A percentile compares a stretch with the other conserved stretches of the same genome.
These are phyloP conservation scores for Penicillium sp. DNA, from an alignment of 2,329 filamentous ascomycete genomes.

Conservation along the genomic window DNA sequence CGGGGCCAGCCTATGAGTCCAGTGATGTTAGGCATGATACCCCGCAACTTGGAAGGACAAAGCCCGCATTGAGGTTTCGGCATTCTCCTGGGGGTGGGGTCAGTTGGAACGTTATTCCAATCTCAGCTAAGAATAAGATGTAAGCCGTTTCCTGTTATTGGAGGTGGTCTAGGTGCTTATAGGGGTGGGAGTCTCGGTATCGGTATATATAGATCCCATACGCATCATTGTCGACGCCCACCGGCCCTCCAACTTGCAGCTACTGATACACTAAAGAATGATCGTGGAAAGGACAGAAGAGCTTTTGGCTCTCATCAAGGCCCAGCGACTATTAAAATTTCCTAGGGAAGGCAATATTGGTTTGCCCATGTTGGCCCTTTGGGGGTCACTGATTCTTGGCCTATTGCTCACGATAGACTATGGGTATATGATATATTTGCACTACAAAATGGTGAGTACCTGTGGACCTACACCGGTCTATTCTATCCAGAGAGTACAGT, in stretches of 20 bases:
- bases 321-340: not conserved
- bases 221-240: not conserved
- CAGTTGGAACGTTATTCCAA: not conserved
- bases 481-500: not conserved
- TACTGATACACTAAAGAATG: not conserved
- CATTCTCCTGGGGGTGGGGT: not conserved
- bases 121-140: not conserved
- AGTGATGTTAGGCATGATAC: not conserved
- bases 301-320: slow-evolving; percentile 1
- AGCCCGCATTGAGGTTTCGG: not conserved
- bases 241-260: not conserved
- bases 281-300: slow-evolving; percentile 3
- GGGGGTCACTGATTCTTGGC: not conserved
- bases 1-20: no score
- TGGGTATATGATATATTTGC: slow-evolving; percentile 25
- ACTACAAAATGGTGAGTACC: slow-evolving; percentile 26
- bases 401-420: slow-evolving; percentile 21
- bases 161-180: not conserved
- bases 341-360: not conserved
- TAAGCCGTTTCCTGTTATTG: not conserved
- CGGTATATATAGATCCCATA: not conserved
- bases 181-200: not conserved
- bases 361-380: not conserved
- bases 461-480: slow-evolving; percentile 1
- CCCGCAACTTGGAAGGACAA: not conserved